Evolutionary conservation across 495 filamentous ascomycete species (phyloP).

Genomic region (Elaphomyces granulatus): DNA sequence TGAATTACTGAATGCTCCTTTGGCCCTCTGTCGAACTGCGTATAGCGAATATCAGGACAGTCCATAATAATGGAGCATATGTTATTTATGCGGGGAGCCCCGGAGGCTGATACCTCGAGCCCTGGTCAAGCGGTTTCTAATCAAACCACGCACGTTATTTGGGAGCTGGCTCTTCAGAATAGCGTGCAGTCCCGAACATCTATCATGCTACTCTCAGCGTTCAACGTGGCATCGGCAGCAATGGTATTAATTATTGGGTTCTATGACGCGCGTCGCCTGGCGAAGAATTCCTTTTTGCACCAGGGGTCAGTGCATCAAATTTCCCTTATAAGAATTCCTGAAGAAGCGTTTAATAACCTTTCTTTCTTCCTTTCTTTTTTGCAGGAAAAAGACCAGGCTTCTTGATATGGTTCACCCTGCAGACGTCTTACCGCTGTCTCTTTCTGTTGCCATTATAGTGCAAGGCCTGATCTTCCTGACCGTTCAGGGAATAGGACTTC

Average conservation of each 20-base stretch:
- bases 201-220: constrained; percentile 5
- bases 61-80: no score
- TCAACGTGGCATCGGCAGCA: constrained; percentile 11
- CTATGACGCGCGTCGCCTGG: constrained; percentile 4
- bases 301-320: constrained; percentile 1
- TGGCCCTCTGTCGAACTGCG: no score
- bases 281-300: constrained; percentile 1
- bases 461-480: constrained; percentile 21
- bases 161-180: no score
- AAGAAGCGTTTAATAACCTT: background rate
- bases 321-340: background rate
- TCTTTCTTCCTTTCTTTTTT: background rate
- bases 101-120: no score
- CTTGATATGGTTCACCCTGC: constrained; percentile 19
- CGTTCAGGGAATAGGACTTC: constrained; percentile 13
- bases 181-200: no score
- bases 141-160: no score
- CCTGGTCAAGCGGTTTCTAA: no score
- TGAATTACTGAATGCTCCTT: no score
- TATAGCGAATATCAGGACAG: no score
- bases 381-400: background rate
- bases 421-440: constrained; percentile 21
- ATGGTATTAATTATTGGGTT: constrained; percentile 6
- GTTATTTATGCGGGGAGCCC: no score
- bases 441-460: constrained; percentile 19